Percentiles rank a stretch among this genome's conserved stretches.
Conservation (phyloP, 2,329 filamentous ascomycete species). For the Penicillium sp. region DNA sequence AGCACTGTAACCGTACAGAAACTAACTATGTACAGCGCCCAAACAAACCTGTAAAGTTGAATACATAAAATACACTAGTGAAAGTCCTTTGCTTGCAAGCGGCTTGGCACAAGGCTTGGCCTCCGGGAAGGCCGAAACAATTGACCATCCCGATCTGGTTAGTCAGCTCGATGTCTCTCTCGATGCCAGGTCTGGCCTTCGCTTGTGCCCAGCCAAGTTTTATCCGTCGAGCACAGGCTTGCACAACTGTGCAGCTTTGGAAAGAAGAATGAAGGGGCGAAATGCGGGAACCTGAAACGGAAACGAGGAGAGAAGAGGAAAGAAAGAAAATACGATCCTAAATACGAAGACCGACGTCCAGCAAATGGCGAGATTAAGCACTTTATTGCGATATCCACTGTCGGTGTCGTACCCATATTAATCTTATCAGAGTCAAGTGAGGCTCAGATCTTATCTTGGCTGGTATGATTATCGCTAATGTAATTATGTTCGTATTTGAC, state of each 20-base stretch:
- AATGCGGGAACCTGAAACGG: too few relatives aligned
- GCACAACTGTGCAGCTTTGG: too few relatives aligned
- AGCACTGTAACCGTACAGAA: too few relatives aligned
- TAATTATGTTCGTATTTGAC: background rate
- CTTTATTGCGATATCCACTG: too few relatives aligned
- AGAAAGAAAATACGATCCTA: background rate
- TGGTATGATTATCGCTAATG: background rate
- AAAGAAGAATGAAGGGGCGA: too few relatives aligned
- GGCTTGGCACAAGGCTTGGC: conserved; percentile 1
- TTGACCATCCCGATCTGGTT: background rate
- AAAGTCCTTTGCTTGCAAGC: background rate
- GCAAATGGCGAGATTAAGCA: background rate
- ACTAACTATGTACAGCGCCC: too few relatives aligned
- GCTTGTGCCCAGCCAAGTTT: background rate
- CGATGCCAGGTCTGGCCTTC: background rate
- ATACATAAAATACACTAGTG: conserved; percentile 11
- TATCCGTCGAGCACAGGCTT: background rate
- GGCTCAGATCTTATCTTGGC: background rate
- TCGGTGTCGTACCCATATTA: background rate
- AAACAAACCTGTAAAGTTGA: too few relatives aligned
- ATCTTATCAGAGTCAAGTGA: background rate
- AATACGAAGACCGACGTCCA: too few relatives aligned
- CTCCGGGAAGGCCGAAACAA: conserved; percentile 7
- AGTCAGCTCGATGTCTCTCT: background rate
- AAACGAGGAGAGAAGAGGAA: background rate